Conservation (phyloP, 2,329 filamentous ascomycete genomes). For the Talaromyces sp. region DNA sequence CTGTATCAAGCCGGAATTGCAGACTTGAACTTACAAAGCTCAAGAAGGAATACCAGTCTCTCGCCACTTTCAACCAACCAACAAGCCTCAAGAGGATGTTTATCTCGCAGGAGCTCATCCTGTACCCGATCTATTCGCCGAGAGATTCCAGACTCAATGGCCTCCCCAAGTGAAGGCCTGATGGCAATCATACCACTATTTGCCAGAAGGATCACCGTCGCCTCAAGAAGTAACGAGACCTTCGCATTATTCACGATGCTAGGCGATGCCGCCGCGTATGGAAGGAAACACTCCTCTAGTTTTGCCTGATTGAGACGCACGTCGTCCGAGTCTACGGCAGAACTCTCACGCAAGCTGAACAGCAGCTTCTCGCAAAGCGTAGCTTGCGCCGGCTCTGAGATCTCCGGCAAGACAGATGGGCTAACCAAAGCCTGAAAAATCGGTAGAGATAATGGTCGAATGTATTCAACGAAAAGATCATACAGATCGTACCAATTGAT, state of each 20-base stretch:
- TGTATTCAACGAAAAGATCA: constrained; percentile 50
- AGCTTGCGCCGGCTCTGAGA: constrained; percentile 45
- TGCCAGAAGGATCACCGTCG: constrained; percentile 59
- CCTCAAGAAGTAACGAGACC: constrained; percentile 69
- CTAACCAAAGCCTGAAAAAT: constrained; percentile 51
- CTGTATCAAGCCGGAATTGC: neutral
- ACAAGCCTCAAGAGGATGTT: constrained; percentile 40
- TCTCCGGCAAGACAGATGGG: constrained; percentile 46
- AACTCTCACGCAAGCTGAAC: constrained; percentile 51
- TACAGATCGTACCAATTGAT: constrained; percentile 44
- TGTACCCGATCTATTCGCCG: constrained; percentile 52
- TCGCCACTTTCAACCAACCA: constrained; percentile 47
- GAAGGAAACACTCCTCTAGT: constrained; percentile 65
- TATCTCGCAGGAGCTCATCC: constrained; percentile 50
- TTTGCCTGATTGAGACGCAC: constrained; percentile 53
- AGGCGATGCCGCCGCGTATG: constrained; percentile 64
- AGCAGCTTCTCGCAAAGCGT: constrained; percentile 59
- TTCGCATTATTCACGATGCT: constrained; percentile 70
- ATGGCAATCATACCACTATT: constrained; percentile 36
- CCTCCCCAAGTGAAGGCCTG: constrained; percentile 43
- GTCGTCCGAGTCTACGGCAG: constrained; percentile 41
- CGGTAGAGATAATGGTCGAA: constrained; percentile 48
- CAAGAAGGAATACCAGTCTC: constrained; percentile 40
- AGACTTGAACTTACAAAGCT: constrained; percentile 24
- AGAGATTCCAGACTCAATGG: constrained; percentile 57